phyloP scores from a whole-genome alignment of 2,329 filamentous ascomycete species.

The Arthrinium phaeospermum region DNA sequence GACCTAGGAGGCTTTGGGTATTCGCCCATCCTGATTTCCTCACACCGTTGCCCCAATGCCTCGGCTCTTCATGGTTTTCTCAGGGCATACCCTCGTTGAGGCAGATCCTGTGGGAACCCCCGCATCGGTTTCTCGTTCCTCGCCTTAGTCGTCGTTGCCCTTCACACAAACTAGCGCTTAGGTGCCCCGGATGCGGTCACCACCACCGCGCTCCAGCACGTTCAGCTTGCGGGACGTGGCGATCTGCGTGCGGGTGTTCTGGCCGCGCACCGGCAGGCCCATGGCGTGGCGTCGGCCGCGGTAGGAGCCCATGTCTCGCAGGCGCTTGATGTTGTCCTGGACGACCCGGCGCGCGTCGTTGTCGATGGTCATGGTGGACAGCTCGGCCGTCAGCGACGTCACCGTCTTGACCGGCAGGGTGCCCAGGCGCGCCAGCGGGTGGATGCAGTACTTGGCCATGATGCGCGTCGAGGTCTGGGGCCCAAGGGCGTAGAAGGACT shows the following conservation, averaged over 20 bases:
- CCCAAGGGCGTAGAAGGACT: conserved; percentile 87
- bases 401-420: conserved; percentile 77
- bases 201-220: conserved; percentile 55
- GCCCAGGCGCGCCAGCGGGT: conserved; percentile 80
- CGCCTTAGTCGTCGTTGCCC: background rate
- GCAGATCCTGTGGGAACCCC: background rate
- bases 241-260: conserved; percentile 81
- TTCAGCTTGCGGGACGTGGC: conserved; percentile 67
- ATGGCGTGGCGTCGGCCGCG: conserved; percentile 91
- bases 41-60: background rate
- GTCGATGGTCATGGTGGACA: conserved; percentile 92
- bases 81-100: background rate
- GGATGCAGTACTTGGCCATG: conserved; percentile 88
- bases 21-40: background rate
- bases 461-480: conserved; percentile 72
- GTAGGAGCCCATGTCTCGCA: conserved; percentile 92
- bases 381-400: conserved; percentile 80
- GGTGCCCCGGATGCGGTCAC: conserved; percentile 26
- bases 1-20: background rate
- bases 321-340: conserved; percentile 81
- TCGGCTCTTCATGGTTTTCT: background rate
- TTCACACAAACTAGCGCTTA: background rate
- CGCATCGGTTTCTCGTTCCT: background rate
- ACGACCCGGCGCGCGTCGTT: conserved; percentile 81
- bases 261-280: conserved; percentile 88